phyloP scores from a whole-genome alignment of 1,284 basidiomycete species.

The Ganoderma leucocontextum region DNA sequence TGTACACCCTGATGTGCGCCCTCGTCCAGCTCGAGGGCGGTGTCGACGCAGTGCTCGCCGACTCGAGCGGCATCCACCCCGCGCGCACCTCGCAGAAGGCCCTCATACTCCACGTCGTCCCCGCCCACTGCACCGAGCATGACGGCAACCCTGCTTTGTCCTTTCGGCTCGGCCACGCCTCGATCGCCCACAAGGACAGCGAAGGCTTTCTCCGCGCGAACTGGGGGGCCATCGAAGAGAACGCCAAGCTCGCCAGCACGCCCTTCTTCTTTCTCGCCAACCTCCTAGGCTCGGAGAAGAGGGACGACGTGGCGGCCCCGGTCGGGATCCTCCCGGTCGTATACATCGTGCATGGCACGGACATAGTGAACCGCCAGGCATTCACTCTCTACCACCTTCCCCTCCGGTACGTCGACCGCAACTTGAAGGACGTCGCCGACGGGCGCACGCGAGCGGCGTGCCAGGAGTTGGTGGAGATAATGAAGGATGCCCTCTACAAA shows the following conservation, averaged over 20 bases:
- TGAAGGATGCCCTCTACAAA: background rate
- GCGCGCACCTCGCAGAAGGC: background rate
- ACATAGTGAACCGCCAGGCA: background rate
- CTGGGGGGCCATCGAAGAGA: background rate
- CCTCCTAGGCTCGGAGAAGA: background rate
- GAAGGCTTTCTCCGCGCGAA: background rate
- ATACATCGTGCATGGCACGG: background rate
- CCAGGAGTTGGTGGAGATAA: background rate
- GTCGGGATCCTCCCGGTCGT: background rate
- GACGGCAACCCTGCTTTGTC: background rate
- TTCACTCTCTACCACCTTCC: background rate
- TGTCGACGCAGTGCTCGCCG: background rate
- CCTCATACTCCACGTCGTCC: background rate
- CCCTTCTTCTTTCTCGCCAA: background rate
- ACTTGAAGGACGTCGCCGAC: background rate
- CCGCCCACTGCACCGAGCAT: background rate
- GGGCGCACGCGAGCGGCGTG: background rate
- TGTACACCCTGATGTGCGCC: background rate
- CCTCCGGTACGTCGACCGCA: background rate
- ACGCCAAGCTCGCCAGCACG: background rate
- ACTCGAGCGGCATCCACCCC: no score
- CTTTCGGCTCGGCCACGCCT: background rate
- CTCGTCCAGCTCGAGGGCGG: conserved; percentile 2
- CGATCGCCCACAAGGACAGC: conserved; percentile 1
- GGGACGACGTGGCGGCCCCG: background rate